Conservation (phyloP, 1,284 basidiomycete genomes). For the Vanrija sp. region DNA sequence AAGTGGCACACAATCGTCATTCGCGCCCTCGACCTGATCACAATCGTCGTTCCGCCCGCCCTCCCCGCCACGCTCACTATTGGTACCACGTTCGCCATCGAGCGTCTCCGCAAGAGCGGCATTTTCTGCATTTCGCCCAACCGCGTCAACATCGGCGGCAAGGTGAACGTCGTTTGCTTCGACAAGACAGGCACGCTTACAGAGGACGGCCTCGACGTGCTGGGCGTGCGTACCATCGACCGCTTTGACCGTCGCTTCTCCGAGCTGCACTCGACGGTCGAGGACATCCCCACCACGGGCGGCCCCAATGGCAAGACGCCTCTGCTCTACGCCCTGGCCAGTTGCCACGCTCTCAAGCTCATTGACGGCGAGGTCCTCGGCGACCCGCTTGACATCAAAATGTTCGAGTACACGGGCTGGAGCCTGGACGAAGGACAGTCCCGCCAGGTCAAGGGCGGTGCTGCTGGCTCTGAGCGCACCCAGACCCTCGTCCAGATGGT, state of each 20-base stretch:
- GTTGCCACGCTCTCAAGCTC: slow-evolving; percentile 92
- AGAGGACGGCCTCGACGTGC: slow-evolving; percentile 95
- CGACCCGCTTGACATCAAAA: slow-evolving; percentile 93
- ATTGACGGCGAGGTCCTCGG: slow-evolving; percentile 86
- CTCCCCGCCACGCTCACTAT: slow-evolving; percentile 96
- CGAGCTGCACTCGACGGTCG: slow-evolving; percentile 80
- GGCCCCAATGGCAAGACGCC: slow-evolving; percentile 65
- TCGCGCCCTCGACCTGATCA: slow-evolving; percentile 94
- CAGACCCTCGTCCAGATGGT: slow-evolving; percentile 93
- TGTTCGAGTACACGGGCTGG: slow-evolving; percentile 98
- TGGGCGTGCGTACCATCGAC: slow-evolving; percentile 82
- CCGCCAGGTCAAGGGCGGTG: slow-evolving; percentile 56
- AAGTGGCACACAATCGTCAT: slow-evolving; percentile 86
- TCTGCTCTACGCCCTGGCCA: slow-evolving; percentile 87
- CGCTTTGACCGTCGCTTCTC: slow-evolving; percentile 72
- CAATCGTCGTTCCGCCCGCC: slow-evolving; percentile 95
- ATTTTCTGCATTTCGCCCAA: slow-evolving; percentile 98
- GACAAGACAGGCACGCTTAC: slow-evolving; percentile 99
- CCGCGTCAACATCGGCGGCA: slow-evolving; percentile 92
- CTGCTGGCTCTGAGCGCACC: slow-evolving; percentile 59
- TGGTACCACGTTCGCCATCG: slow-evolving; percentile 92
- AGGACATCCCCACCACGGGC: slow-evolving; percentile 70
- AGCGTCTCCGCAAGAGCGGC: slow-evolving; percentile 77
- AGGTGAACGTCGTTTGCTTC: slow-evolving; percentile 97
- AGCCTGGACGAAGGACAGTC: slow-evolving; percentile 85